phyloP scores from a whole-genome alignment of 2,329 filamentous ascomycete genomes.

The Epichloe elymi region DNA sequence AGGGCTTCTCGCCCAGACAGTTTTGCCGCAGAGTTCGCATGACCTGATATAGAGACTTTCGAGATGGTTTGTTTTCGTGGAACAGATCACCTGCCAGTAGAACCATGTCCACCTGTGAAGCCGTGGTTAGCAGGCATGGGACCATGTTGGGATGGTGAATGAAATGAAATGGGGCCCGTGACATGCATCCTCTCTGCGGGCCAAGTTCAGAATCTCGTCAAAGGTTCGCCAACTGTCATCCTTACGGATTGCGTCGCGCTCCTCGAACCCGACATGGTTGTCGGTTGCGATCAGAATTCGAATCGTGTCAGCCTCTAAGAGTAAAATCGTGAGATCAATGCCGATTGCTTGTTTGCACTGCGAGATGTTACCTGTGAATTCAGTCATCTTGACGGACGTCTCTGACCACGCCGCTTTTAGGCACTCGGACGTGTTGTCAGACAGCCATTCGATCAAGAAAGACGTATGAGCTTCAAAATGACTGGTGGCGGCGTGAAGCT shows the following conservation, averaged over 20 bases:
- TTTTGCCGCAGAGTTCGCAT: conserved; percentile 91
- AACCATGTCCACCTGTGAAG: conserved; percentile 73
- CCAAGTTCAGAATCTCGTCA: conserved; percentile 86
- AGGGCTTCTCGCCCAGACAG: conserved; percentile 89
- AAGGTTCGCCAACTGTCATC: conserved; percentile 96
- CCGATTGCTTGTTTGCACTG: not conserved
- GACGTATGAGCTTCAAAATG: not conserved
- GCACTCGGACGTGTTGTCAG: not conserved
- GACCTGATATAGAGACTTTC: conserved; percentile 93
- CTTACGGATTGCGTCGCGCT: conserved; percentile 85
- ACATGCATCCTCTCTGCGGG: conserved; percentile 63
- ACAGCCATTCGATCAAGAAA: not conserved
- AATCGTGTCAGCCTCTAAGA: conserved; percentile 62
- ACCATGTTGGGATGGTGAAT: not conserved
- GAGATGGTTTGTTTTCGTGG: conserved; percentile 93
- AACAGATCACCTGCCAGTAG: conserved; percentile 90
- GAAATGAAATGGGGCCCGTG: not conserved
- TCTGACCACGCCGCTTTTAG: not conserved
- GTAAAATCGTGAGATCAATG: not conserved
- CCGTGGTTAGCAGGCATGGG: not conserved
- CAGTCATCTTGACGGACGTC: conserved; percentile 1
- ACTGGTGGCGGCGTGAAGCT: not conserved
- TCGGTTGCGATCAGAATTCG: conserved; percentile 90
- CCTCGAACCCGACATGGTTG: conserved; percentile 94
- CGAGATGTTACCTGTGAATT: conserved; percentile 3